phyloP scores from a whole-genome alignment of 2,329 filamentous ascomycete species.

The Penicillium sp. region DNA sequence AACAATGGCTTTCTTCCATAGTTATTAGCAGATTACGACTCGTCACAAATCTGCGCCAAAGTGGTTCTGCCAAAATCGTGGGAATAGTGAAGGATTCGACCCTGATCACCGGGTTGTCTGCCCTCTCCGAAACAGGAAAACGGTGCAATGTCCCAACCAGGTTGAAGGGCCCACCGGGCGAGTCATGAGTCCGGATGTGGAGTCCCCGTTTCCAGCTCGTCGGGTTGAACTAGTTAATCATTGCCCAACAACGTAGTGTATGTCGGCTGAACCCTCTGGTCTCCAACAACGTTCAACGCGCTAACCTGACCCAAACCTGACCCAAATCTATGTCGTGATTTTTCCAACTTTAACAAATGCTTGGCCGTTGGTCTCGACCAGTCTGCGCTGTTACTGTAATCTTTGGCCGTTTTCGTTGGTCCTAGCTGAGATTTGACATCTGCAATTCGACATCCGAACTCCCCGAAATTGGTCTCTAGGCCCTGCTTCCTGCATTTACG shows the following conservation, averaged over 20 bases:
- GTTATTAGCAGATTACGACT: not conserved
- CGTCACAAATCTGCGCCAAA: not conserved
- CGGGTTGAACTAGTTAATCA: not conserved
- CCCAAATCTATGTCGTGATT: not conserved
- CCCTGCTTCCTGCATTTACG: not conserved
- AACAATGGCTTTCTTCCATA: not conserved
- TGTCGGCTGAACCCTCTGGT: not conserved
- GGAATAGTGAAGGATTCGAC: not conserved
- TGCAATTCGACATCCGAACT: not conserved
- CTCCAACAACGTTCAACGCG: not conserved
- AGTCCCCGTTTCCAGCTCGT: not conserved
- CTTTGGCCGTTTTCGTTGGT: not conserved
- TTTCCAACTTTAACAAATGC: not conserved
- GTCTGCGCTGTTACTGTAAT: not conserved
- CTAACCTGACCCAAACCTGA: not conserved
- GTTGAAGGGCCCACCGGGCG: not conserved
- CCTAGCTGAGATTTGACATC: not conserved
- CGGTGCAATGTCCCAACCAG: not conserved
- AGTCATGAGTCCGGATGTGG: not conserved
- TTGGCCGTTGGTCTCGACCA: not conserved
- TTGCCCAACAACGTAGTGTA: not conserved
- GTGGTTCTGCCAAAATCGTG: not conserved
- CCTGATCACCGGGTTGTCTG: not conserved
- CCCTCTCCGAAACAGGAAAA: not conserved
- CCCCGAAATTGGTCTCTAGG: not conserved